phyloP scores from a whole-genome alignment of 805 yeast species.

The Debaryomyces prosopidis region DNA sequence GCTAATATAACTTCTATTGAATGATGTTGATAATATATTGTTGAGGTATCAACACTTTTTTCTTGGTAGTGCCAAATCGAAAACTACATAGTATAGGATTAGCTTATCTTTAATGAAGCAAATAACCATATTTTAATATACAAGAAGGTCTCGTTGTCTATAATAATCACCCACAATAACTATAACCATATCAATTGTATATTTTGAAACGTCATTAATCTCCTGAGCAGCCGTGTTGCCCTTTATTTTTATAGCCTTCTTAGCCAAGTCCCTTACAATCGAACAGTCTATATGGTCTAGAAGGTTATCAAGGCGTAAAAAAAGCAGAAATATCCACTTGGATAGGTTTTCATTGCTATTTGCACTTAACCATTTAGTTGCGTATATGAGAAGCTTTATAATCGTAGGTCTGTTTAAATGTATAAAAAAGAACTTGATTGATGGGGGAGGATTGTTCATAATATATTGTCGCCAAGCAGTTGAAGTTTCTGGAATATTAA shows the following conservation, averaged over 20 bases:
- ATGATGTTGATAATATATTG: background rate
- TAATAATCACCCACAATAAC: constrained; percentile 32
- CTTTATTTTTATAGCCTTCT: constrained; percentile 35
- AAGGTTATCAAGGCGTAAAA: constrained; percentile 35
- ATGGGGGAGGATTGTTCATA: constrained; percentile 29
- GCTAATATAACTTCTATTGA: background rate
- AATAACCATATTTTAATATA: background rate
- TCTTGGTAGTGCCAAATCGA: background rate
- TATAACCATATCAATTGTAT: constrained; percentile 31
- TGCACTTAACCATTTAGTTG: constrained; percentile 39
- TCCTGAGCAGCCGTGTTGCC: constrained; percentile 7
- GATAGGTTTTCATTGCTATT: constrained; percentile 25
- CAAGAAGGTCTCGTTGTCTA: constrained; percentile 33
- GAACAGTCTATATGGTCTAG: constrained; percentile 35
- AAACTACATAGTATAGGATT: background rate
- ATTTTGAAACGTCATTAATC: constrained; percentile 14
- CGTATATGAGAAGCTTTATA: constrained; percentile 33
- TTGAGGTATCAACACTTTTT: background rate
- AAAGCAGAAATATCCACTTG: constrained; percentile 36
- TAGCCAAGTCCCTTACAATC: constrained; percentile 36
- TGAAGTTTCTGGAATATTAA: constrained; percentile 22
- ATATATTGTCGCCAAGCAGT: constrained; percentile 33
- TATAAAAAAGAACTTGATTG: constrained; percentile 17
- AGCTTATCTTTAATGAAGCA: background rate
- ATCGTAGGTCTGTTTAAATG: constrained; percentile 30